These are phyloP conservation scores for Phytopythium kandeliae DNA, from an alignment of 352 stramenopile species.

Conservation along the genomic window DNA sequence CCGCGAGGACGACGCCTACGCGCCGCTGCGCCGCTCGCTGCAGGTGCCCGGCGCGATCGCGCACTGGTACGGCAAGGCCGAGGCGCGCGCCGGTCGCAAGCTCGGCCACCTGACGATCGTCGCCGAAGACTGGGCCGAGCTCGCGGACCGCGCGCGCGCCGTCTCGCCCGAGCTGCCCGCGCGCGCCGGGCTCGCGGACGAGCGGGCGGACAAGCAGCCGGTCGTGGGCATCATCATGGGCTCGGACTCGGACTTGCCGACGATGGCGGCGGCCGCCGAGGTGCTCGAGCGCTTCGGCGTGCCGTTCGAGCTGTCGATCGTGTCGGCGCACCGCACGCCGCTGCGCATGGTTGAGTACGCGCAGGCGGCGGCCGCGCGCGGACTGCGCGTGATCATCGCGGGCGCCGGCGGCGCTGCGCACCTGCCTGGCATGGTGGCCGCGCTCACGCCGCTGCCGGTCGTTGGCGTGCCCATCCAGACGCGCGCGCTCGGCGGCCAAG, in stretches of 20 bases:
- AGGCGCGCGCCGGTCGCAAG: slow-evolving; percentile 90
- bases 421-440: slow-evolving; percentile 93
- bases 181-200: slow-evolving; percentile 30
- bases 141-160: slow-evolving; percentile 62
- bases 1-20: slow-evolving; percentile 83
- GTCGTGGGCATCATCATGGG: slow-evolving; percentile 90
- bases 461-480: slow-evolving; percentile 98
- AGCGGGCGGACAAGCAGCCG: slow-evolving; percentile 12
- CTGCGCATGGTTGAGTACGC: slow-evolving; percentile 96
- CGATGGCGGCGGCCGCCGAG: slow-evolving; percentile 94
- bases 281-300: slow-evolving; percentile 95
- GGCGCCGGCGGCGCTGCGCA: slow-evolving; percentile 97
- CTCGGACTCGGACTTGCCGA: slow-evolving; percentile 95
- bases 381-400: slow-evolving; percentile 92
- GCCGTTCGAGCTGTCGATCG: slow-evolving; percentile 96
- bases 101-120: slow-evolving; percentile 97
- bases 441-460: slow-evolving; percentile 85
- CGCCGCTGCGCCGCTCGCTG: slow-evolving; percentile 53
- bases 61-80: slow-evolving; percentile 97
- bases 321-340: slow-evolving; percentile 98
- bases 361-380: slow-evolving; percentile 79
- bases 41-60: slow-evolving; percentile 82
- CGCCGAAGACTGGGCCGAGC: slow-evolving; percentile 76
- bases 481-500: slow-evolving; percentile 95
- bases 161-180: slow-evolving; percentile 37